Evolutionary conservation across 192 early-diverging fungal genomes (phyloP).

Genomic region (Coemansia sp.): DNA sequence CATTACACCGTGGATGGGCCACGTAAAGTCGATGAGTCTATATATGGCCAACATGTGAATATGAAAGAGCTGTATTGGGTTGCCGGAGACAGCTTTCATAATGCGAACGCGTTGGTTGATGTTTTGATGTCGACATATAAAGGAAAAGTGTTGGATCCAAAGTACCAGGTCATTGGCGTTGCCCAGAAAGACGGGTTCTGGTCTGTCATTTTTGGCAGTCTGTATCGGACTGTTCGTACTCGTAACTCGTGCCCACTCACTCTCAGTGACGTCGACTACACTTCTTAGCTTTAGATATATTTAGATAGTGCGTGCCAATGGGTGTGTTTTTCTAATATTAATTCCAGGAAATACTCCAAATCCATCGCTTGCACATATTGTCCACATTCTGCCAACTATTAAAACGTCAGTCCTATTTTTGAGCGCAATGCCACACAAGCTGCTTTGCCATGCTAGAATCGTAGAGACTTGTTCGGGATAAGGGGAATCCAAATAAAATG

Average conservation of each 20-base stretch:
- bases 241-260: constrained; percentile 28
- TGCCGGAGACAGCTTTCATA: constrained; percentile 35
- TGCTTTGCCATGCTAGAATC: no score
- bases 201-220: constrained; percentile 43
- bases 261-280: constrained; percentile 25
- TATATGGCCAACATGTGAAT: constrained; percentile 25
- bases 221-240: constrained; percentile 5
- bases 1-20: constrained; percentile 41
- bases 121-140: constrained; percentile 25
- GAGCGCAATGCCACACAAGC: no score
- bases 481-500: no score
- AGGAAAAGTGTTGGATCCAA: constrained; percentile 19
- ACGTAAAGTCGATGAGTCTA: constrained; percentile 40
- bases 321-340: no score
- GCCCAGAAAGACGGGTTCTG: constrained; percentile 49
- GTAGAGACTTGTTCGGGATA: no score
- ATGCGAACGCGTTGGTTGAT: constrained; percentile 11
- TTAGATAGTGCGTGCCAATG: not conserved
- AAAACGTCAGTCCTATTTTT: no score
- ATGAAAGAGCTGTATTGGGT: constrained; percentile 44
- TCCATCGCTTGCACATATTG: no score
- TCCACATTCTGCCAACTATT: no score
- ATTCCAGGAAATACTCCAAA: no score
- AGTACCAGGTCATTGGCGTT: constrained; percentile 37
- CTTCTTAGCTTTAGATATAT: constrained; percentile 10